phyloP scores from a whole-genome alignment of 768 basidiomycete species.

The Gloeostereum incarnatum region DNA sequence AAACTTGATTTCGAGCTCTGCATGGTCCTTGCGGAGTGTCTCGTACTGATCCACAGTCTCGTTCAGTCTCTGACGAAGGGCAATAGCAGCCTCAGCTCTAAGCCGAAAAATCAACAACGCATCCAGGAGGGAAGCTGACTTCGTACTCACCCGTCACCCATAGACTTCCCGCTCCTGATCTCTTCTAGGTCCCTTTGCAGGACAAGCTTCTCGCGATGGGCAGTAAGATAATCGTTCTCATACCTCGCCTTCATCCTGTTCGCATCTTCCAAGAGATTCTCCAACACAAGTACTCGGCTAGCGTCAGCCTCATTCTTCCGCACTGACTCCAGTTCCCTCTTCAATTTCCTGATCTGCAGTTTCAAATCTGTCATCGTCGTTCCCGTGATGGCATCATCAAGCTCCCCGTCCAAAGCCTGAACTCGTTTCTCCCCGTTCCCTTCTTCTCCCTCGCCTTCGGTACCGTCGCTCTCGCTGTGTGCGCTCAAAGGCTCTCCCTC shows the following conservation, averaged over 20 bases:
- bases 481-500: conserved; percentile 35
- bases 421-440: too few species aligned
- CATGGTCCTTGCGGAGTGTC: conserved; percentile 50
- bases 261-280: conserved; percentile 87
- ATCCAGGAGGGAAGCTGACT: background rate
- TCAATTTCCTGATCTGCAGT: conserved; percentile 72
- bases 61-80: conserved; percentile 78
- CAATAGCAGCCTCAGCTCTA: conserved; percentile 82
- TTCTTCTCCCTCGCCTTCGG: conserved; percentile 32
- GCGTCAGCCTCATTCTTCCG: conserved; percentile 70
- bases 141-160: conserved; percentile 65
- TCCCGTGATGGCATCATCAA: conserved; percentile 79
- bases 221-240: conserved; percentile 78
- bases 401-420: conserved; percentile 74
- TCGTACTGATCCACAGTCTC: conserved; percentile 84
- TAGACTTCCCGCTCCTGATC: conserved; percentile 77
- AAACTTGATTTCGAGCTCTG: conserved; percentile 63
- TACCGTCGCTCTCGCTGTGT: conserved; percentile 17
- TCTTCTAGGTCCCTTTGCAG: conserved; percentile 80
- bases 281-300: conserved; percentile 73
- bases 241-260: conserved; percentile 86
- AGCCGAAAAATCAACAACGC: conserved; percentile 3
- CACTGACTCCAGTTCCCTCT: conserved; percentile 71
- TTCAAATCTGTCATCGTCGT: conserved; percentile 91
- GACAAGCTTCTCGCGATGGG: conserved; percentile 75